These are phyloP conservation scores for Syzygium grande DNA, from an alignment of 345 rosid genomes.

Conservation along the genomic window DNA sequence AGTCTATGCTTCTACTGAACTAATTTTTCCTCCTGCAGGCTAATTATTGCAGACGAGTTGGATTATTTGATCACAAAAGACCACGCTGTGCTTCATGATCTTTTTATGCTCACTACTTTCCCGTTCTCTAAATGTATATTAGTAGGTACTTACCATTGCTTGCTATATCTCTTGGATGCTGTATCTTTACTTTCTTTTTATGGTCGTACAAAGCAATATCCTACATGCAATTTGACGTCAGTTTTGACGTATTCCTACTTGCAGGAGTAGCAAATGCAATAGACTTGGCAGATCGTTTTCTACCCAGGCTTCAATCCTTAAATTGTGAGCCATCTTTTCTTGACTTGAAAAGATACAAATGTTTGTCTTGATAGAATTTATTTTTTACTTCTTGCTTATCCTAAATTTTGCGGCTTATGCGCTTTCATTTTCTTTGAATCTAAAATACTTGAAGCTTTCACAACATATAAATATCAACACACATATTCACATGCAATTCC, in stretches of 20 bases:
- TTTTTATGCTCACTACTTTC: constrained; percentile 85
- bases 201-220: background rate
- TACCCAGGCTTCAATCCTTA: constrained; percentile 67
- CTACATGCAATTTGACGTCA: background rate
- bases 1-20: background rate
- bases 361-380: background rate
- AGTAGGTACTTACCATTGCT: constrained; percentile 42
- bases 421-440: background rate
- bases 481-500: background rate
- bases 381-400: background rate
- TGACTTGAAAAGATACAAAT: background rate
- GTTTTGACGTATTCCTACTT: background rate
- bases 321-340: constrained; percentile 47
- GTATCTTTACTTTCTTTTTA: background rate
- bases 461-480: background rate
- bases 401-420: background rate
- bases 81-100: constrained; percentile 80
- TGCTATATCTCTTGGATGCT: background rate
- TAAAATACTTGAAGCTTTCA: background rate
- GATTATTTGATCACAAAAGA: constrained; percentile 85
- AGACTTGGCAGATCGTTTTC: constrained; percentile 88
- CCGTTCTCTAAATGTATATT: constrained; percentile 71
- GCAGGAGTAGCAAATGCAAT: constrained; percentile 90
- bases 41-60: constrained; percentile 80
- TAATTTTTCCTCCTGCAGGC: constrained; percentile 29